Conservation (phyloP, 768 basidiomycete species). For the Kwoniella shandongensis region DNA sequence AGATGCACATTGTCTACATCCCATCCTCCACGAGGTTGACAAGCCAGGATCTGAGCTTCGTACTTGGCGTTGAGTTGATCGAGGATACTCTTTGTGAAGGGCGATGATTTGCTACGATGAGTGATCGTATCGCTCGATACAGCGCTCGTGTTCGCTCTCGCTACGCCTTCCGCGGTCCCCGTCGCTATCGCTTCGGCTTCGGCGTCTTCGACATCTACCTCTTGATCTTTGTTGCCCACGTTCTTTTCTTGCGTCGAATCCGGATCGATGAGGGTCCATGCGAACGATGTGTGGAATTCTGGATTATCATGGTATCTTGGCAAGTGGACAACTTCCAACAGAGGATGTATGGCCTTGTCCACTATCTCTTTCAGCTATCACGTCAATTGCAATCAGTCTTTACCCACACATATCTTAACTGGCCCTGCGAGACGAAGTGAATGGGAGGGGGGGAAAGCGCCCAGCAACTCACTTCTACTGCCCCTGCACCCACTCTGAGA, state of each 20-base stretch:
- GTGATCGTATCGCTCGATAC: no score
- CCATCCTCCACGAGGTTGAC: constrained; percentile 46
- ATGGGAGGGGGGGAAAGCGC: no score
- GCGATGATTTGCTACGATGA: constrained; percentile 3
- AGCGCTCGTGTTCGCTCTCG: no score
- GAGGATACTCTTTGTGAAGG: constrained; percentile 26
- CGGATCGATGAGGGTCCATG: constrained; percentile 71
- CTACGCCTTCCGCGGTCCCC: no score
- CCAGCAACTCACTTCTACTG: constrained; percentile 63
- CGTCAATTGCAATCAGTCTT: constrained; percentile 2
- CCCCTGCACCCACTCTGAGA: constrained; percentile 79
- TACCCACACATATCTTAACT: constrained; percentile 1
- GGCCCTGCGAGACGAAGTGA: no score
- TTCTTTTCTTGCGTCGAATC: not conserved
- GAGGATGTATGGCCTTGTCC: constrained; percentile 62
- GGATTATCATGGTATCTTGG: constrained; percentile 76
- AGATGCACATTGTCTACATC: constrained; percentile 27
- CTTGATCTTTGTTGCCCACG: not conserved
- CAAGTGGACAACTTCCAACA: constrained; percentile 65
- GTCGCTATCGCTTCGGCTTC: no score
- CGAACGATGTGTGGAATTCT: constrained; percentile 84
- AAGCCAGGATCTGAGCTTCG: constrained; percentile 15
- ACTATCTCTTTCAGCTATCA: constrained; percentile 63
- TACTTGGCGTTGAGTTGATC: constrained; percentile 25
- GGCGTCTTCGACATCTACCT: not conserved